These are phyloP conservation scores for Microcyclospora pomicola DNA, from an alignment of 2,329 filamentous ascomycete species.

Conservation along the genomic window DNA sequence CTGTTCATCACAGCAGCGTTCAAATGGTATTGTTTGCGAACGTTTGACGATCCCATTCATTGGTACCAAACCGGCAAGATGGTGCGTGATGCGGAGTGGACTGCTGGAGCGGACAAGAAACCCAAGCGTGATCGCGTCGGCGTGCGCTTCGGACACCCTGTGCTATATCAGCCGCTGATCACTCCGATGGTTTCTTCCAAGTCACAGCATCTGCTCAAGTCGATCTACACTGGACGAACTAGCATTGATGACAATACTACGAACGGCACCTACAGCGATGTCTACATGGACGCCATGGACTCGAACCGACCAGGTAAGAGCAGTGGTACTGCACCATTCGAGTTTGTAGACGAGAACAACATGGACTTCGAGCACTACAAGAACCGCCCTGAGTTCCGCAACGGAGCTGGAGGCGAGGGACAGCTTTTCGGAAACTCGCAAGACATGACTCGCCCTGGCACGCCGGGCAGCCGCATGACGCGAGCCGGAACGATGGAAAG, in stretches of 20 bases:
- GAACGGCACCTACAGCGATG: slow-evolving; percentile 64
- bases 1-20: slow-evolving; percentile 67
- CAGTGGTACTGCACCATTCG: slow-evolving; percentile 51
- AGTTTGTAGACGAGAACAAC: slow-evolving; percentile 72
- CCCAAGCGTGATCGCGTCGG: slow-evolving; percentile 52
- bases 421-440: slow-evolving; percentile 40
- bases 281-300: slow-evolving; percentile 71
- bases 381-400: slow-evolving; percentile 73
- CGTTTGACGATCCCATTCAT: slow-evolving; percentile 66
- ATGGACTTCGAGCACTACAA: slow-evolving; percentile 91
- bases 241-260: slow-evolving; percentile 50
- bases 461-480: slow-evolving; percentile 39
- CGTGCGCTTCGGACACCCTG: slow-evolving; percentile 77
- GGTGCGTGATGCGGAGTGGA: slow-evolving; percentile 25
- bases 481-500: slow-evolving; percentile 19
- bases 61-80: slow-evolving; percentile 61
- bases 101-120: slow-evolving; percentile 24
- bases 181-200: slow-evolving; percentile 93
- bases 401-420: slow-evolving; percentile 67
- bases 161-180: slow-evolving; percentile 74
- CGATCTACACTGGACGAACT: slow-evolving; percentile 65
- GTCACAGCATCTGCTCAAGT: slow-evolving; percentile 72
- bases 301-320: slow-evolving; percentile 43
- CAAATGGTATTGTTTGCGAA: slow-evolving; percentile 67
- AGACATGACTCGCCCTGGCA: slow-evolving; percentile 48